Evolutionary conservation across 192 early-diverging fungal species (phyloP), one percentile per base, ranked within the genome.

Genomic region (Dimargaris xerosporica): DNA sequence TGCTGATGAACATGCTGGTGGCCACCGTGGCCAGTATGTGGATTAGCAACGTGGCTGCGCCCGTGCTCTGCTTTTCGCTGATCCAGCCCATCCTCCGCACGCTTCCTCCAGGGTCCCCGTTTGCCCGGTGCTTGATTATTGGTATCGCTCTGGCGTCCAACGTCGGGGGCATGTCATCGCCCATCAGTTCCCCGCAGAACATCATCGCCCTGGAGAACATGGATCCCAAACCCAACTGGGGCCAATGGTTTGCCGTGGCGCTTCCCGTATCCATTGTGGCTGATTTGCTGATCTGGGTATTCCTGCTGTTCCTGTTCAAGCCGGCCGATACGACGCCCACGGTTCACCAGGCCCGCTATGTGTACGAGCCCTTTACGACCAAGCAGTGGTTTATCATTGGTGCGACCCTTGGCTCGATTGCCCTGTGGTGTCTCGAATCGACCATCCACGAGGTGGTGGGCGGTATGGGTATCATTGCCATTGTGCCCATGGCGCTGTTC

Each of bases 21-120:
- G 89, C 89, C n/a, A 94, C 92, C 2, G 81, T 98, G 77, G 89
- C 91, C 13, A 91, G 89, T 74, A 98, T 98, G 94, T 94, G 91
- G 94, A 98, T 98, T 63, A 85, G 82, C 50, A 98, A 98, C 64
- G 94, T 98, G 6, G 94, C 94, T 2, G 94, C 94, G 12, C 94
- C 94, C 12, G 94, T 95, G 19, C 76, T 98, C 17, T 98, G 94
- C 75, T 94, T 98, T 65, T 91, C 89, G 44, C 73, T 98, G 64
- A 87, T 94, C 63, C 83, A 86, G 79, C 94, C 94, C 25, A 97
- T 95, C 30, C 79, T 97, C 39, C 85, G 92, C 65, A 94, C 89
- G 44, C 73, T 97, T 19, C 91, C 92, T 3, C 75, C 71, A n/a
- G 73, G 78, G 63, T 87, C 82, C 21, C 68, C 83, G 0, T 98